These are phyloP conservation scores for Alternaria brassicae DNA, from an alignment of 2,329 filamentous ascomycete genomes.

Conservation along the genomic window DNA sequence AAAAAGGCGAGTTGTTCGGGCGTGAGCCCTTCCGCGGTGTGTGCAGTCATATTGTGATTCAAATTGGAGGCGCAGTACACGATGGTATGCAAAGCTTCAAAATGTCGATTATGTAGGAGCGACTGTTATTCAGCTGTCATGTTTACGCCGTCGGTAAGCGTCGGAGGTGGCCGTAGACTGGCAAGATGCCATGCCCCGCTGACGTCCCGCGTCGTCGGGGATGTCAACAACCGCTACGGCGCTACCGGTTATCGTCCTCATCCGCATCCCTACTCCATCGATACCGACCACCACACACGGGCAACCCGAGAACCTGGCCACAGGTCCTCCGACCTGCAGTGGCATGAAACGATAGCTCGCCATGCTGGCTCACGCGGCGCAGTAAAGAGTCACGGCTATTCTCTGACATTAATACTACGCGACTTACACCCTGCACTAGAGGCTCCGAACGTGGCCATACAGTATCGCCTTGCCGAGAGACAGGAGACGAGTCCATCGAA, in stretches of 20 bases:
- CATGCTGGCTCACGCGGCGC: background rate
- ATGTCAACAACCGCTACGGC: background rate
- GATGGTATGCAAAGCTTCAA: background rate
- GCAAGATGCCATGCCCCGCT: slow-evolving; percentile 14
- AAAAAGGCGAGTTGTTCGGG: slow-evolving; percentile 75
- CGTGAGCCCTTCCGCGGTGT: slow-evolving; percentile 65
- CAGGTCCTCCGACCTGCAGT: background rate
- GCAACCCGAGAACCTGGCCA: background rate
- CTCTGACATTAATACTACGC: background rate
- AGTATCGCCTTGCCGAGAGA: background rate
- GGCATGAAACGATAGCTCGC: background rate
- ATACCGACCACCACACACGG: background rate
- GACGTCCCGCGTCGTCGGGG: slow-evolving; percentile 3
- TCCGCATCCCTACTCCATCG: background rate
- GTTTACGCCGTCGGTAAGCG: slow-evolving; percentile 16
- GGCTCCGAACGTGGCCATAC: background rate
- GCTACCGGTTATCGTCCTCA: background rate
- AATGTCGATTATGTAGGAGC: background rate
- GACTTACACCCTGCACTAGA: background rate
- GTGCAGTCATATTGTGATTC: slow-evolving; percentile 22
- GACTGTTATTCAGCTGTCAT: background rate
- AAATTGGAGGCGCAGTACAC: background rate
- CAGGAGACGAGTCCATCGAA: background rate
- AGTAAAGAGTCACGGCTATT: background rate
- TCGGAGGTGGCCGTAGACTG: slow-evolving; percentile 33